Evolutionary conservation across 1,284 basidiomycete genomes (phyloP).

Genomic region (Cryptococcus neoformans): DNA sequence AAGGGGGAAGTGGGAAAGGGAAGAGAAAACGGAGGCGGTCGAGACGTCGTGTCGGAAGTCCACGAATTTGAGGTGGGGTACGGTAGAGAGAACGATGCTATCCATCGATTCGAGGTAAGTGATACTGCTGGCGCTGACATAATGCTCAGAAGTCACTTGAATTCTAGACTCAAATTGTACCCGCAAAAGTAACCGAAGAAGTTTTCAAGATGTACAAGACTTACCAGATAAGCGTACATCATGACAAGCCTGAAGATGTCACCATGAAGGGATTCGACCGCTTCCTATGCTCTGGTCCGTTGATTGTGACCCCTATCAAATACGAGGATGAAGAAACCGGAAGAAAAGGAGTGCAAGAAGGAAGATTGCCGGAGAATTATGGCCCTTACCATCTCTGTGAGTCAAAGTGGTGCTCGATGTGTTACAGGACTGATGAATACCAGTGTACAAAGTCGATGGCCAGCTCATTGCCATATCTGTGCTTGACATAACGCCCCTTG

Average conservation of each 20-base stretch:
- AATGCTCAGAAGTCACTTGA: neutral
- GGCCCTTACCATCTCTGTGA: conserved; percentile 74
- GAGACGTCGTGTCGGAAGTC: conserved; percentile 34
- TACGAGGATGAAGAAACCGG: conserved; percentile 28
- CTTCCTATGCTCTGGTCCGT: conserved; percentile 77
- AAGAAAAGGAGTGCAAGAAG: neutral
- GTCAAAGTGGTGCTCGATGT: conserved; percentile 3
- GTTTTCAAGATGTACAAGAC: conserved; percentile 72
- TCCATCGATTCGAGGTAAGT: conserved; percentile 33
- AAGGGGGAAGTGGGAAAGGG: conserved; percentile 26
- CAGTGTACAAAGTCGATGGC: conserved; percentile 73
- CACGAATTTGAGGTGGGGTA: conserved; percentile 29
- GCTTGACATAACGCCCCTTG: conserved; percentile 83
- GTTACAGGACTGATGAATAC: neutral
- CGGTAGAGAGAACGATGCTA: conserved; percentile 7
- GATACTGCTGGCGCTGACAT: neutral
- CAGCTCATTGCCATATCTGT: conserved; percentile 82
- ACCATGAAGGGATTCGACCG: conserved; percentile 59
- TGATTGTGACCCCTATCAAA: conserved; percentile 55
- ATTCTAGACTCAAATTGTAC: conserved; percentile 65
- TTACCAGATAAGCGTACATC: conserved; percentile 76
- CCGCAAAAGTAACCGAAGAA: conserved; percentile 69
- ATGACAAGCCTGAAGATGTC: conserved; percentile 57
- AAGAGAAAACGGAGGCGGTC: conserved; percentile 26
- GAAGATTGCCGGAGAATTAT: conserved; percentile 65